phyloP scores from a whole-genome alignment of 805 yeast species.

The Scheffersomyces lignosus region DNA sequence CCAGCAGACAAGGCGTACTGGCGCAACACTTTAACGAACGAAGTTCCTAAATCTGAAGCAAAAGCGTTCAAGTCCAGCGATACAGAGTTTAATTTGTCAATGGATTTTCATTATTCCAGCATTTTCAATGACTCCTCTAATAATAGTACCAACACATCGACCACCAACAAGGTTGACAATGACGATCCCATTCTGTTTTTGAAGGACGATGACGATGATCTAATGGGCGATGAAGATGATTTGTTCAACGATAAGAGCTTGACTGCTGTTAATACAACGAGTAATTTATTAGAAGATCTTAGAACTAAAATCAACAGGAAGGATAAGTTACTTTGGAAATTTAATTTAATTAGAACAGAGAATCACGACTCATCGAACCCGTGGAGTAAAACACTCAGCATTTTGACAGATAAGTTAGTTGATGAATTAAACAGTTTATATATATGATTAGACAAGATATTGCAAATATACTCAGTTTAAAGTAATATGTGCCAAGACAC shows the following conservation, averaged over 20 bases:
- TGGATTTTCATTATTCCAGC: slow-evolving; percentile 29
- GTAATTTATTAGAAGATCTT: slow-evolving; percentile 1
- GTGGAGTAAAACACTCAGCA: slow-evolving; percentile 1
- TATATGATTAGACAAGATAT: not conserved
- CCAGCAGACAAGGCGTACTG: slow-evolving; percentile 22
- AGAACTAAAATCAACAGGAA: not conserved
- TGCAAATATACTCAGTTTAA: too few relatives aligned
- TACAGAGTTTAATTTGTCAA: slow-evolving; percentile 13
- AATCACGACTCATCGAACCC: slow-evolving; percentile 1
- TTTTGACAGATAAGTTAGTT: slow-evolving; percentile 4
- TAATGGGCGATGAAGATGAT: slow-evolving; percentile 8
- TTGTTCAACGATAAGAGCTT: slow-evolving; percentile 7
- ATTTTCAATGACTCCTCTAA: slow-evolving; percentile 19
- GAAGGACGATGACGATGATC: slow-evolving; percentile 6
- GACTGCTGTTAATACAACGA: not conserved
- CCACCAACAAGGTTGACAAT: not conserved
- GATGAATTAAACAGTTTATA: slow-evolving; percentile 5
- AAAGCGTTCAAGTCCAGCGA: slow-evolving; percentile 1
- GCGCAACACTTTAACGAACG: slow-evolving; percentile 14
- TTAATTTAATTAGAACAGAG: not conserved
- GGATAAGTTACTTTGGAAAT: not conserved
- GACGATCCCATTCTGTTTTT: slow-evolving; percentile 1
- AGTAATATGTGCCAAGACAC: too few relatives aligned
- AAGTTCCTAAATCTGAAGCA: not conserved
- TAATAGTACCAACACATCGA: slow-evolving; percentile 1